Conservation (phyloP, 2,329 filamentous ascomycete species). For the Penicillium griseofulvum region DNA sequence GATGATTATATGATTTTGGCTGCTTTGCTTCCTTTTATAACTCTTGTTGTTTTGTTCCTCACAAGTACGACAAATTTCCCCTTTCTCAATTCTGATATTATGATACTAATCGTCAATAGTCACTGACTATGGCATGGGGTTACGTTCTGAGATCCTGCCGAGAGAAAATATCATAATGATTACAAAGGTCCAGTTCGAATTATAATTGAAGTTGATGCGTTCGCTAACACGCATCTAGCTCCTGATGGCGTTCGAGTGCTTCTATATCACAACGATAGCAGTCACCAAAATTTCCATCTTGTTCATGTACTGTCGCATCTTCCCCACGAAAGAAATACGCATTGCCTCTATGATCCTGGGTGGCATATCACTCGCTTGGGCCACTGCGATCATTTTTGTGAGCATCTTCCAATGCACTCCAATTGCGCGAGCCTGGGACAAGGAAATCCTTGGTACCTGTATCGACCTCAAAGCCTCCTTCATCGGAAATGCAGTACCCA, state of each 20-base stretch:
- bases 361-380: conserved; percentile 48
- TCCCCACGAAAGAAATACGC: conserved; percentile 47
- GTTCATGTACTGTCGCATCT: conserved; percentile 55
- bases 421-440: conserved; percentile 51
- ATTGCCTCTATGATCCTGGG: conserved; percentile 44
- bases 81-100: neutral
- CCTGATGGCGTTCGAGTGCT: conserved; percentile 44
- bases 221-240: conserved; percentile 29
- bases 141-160: conserved; percentile 4
- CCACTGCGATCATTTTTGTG: conserved; percentile 49
- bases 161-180: conserved; percentile 5
- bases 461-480: conserved; percentile 53
- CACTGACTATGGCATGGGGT: conserved; percentile 13
- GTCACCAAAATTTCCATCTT: conserved; percentile 53
- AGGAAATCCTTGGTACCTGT: conserved; percentile 46
- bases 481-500: conserved; percentile 50
- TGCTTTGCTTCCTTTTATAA: conserved; percentile 5
- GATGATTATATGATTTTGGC: conserved; percentile 13
- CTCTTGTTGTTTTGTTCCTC: conserved; percentile 3
- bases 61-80: neutral
- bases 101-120: conserved; percentile 1
- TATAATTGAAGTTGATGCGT: neutral
- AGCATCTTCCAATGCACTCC: conserved; percentile 55
- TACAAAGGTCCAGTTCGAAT: conserved; percentile 2
- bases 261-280: conserved; percentile 45